phyloP scores from a whole-genome alignment of 768 basidiomycete genomes.

The Lentinula sp. region DNA sequence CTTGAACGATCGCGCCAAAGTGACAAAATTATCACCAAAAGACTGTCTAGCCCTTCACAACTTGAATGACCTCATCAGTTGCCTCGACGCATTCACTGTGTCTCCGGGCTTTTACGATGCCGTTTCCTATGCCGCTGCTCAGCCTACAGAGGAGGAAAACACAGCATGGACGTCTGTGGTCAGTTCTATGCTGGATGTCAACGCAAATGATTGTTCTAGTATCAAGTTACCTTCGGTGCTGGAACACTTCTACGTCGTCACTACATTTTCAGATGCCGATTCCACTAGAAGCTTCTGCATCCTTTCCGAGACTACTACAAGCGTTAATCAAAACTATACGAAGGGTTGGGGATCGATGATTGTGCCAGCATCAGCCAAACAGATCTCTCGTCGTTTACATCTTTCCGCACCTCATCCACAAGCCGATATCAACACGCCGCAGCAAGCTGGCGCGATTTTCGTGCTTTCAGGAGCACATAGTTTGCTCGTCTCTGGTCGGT shows the following conservation, averaged over 20 bases:
- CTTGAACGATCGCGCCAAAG: neutral
- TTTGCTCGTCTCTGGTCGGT: slow-evolving; percentile 4
- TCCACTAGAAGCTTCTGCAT: neutral
- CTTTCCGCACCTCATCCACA: slow-evolving; percentile 8
- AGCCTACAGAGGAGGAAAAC: neutral
- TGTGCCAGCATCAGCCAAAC: neutral
- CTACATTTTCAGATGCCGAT: neutral
- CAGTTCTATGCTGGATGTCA: neutral
- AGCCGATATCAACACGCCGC: slow-evolving; percentile 6
- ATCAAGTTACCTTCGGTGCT: neutral
- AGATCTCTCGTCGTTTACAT: slow-evolving; percentile 2
- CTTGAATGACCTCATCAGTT: neutral
- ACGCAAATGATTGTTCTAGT: neutral
- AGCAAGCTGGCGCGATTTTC: slow-evolving; percentile 8
- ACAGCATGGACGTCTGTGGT: neutral
- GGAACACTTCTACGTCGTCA: neutral
- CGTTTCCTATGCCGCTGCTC: slow-evolving; percentile 2
- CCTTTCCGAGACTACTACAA: neutral
- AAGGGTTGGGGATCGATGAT: slow-evolving; percentile 5
- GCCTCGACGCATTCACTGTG: slow-evolving; percentile 4
- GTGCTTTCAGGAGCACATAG: neutral
- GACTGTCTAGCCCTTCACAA: neutral
- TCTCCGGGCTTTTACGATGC: neutral
- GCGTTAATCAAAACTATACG: neutral
- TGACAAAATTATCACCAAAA: neutral